Evolutionary conservation across 2,329 filamentous ascomycete genomes (phyloP), one percentile per base, ranked within the genome.

Genomic region (Coniosporium tulheliwenetii): DNA sequence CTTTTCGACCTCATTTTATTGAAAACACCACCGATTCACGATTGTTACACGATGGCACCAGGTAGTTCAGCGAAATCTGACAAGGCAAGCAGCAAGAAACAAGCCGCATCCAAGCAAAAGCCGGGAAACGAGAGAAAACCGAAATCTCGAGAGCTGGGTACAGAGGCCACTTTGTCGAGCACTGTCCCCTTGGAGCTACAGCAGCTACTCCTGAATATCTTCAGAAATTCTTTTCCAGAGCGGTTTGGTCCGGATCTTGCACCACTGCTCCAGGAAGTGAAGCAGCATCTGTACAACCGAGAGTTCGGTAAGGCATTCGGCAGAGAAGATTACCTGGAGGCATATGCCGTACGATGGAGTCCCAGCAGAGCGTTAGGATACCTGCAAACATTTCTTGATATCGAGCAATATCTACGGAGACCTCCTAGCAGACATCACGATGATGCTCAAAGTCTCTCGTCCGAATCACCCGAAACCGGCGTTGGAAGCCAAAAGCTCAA

Each of bases 271-370:
- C 89, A 94, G 54, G 75, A 79, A 40, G 75, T 96, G 46, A 98
- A 96, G 60, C 70, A 77, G 7, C 84, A 89, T 47, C 69, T 98
- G 8, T 96, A 81, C 57, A 78, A 82, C 43, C 76, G 91, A 30
- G 84, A 96, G 57, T 96, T 96, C 60, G 69, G 70, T 10, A 64
- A 67, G 12, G 89, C 89, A 0, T 98, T 96, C 62, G 77, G 77
- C 1, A 69, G 69, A 37, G 69, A 75, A 41, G 75, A 81, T 36
- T 73, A 80, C 50, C 70, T 95, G 13, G 75, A 81, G 45, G 83
- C 81, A 8, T 98, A 98, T 64, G 85, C 85, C 8, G 75, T 85
- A 41, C 68, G 91, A 50, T 98, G 89, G 87, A 94, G 86, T 59
- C 84, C 89, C 1, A 81, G 82, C 40, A 71, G 91, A 40, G 82